Evolutionary conservation across 352 stramenopile genomes (phyloP).

Genomic region (Pythium aphanidermatum): DNA sequence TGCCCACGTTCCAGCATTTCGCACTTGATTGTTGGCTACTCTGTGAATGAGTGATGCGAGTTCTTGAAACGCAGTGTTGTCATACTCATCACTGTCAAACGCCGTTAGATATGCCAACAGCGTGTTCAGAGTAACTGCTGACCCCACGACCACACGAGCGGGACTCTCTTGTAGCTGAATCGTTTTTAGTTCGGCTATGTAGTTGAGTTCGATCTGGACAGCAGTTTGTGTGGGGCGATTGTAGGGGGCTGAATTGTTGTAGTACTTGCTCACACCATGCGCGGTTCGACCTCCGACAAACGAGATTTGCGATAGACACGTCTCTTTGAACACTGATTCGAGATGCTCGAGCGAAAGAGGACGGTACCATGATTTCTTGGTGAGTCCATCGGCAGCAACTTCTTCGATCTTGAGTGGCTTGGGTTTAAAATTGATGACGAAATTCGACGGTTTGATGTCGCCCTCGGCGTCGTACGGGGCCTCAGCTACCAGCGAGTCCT

Average conservation of each 20-base stretch:
- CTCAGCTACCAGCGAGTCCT: neutral
- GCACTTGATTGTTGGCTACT: conserved; percentile 60
- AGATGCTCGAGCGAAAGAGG: conserved; percentile 29
- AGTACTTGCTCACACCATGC: conserved; percentile 49
- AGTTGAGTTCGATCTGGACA: conserved; percentile 32
- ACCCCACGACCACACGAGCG: conserved; percentile 10
- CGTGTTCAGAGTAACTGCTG: conserved; percentile 19
- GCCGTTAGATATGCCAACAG: conserved; percentile 16
- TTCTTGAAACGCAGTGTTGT: conserved; percentile 17
- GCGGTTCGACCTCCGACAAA: conserved; percentile 35
- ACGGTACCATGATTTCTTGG: conserved; percentile 26
- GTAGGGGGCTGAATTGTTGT: conserved; percentile 46
- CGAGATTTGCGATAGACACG: conserved; percentile 11
- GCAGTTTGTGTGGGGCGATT: conserved; percentile 9
- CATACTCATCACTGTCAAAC: conserved; percentile 7
- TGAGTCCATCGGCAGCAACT: conserved; percentile 1
- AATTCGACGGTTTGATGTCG: conserved; percentile 22
- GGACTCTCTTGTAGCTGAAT: conserved; percentile 5
- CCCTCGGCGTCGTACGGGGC: conserved; percentile 7
- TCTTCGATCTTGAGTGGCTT: conserved; percentile 23
- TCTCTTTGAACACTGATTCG: conserved; percentile 7
- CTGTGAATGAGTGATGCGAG: conserved; percentile 32
- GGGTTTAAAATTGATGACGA: conserved; percentile 28
- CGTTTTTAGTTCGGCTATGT: conserved; percentile 25
- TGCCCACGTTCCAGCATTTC: conserved; percentile 26